Evolutionary conservation across 1,139 yeast genomes (phyloP).

Genomic region (Geotrichum carabidarum): DNA sequence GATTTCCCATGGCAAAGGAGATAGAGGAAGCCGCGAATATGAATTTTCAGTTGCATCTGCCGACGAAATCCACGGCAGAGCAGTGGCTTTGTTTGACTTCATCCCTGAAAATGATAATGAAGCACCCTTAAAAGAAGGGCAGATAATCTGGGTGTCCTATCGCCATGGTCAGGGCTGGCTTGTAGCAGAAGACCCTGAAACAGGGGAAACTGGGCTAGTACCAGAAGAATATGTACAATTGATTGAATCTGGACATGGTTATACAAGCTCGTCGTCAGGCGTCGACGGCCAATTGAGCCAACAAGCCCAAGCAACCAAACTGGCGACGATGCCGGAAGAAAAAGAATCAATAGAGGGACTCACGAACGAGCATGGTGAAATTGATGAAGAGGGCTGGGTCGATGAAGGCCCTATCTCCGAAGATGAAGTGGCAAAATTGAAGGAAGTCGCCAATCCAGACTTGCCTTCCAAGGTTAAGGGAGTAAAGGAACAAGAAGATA

Average conservation of each 20-base stretch:
- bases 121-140: conserved; percentile 71
- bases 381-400: conserved; percentile 29
- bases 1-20: conserved; percentile 28
- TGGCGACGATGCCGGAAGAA: neutral
- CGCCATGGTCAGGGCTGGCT: conserved; percentile 98
- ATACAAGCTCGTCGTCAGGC: conserved; percentile 2
- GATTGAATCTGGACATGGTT: conserved; percentile 6
- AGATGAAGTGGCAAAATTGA: neutral
- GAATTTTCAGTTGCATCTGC: conserved; percentile 34
- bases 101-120: conserved; percentile 93
- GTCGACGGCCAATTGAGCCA: neutral
- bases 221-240: conserved; percentile 90
- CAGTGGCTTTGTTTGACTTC: conserved; percentile 84
- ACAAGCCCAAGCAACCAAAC: neutral
- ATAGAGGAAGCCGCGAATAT: conserved; percentile 32
- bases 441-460: neutral
- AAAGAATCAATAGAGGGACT: neutral
- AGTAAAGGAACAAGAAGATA: neutral
- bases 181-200: conserved; percentile 77
- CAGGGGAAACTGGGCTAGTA: conserved; percentile 83
- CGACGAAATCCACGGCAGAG: conserved; percentile 52
- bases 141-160: conserved; percentile 75
- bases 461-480: neutral
- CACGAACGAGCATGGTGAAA: conserved; percentile 22
- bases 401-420: conserved; percentile 27